These are phyloP conservation scores for Ophiostoma angusticollis DNA, from an alignment of 2,329 filamentous ascomycete species.

Conservation along the genomic window DNA sequence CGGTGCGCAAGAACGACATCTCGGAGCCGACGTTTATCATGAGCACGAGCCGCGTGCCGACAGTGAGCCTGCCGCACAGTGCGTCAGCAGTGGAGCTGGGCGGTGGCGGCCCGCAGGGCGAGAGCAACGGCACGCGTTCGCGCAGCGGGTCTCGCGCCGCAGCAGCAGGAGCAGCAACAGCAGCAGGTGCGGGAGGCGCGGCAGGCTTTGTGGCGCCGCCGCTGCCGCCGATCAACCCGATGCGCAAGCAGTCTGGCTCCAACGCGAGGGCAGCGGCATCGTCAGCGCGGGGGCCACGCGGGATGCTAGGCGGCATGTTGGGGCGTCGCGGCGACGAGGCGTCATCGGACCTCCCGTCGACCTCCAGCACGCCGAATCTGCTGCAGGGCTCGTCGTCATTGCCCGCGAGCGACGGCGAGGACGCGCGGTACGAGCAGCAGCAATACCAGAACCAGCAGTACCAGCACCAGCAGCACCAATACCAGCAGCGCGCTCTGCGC, in stretches of 20 bases:
- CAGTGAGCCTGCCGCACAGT: conserved; percentile 25
- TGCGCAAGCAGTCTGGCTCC: conserved; percentile 30
- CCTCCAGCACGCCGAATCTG: conserved; percentile 20
- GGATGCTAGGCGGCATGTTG: conserved; percentile 25
- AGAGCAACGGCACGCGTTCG: conserved; percentile 19
- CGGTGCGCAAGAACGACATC: conserved; percentile 34
- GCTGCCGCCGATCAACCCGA: conserved; percentile 46
- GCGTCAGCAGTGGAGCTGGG: conserved; percentile 12
- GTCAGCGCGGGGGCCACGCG: conserved; percentile 25
- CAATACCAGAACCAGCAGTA: too few species aligned
- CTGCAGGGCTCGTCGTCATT: conserved; percentile 16
- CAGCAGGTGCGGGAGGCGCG: too few species aligned
- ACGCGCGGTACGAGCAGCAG: conserved; percentile 22
- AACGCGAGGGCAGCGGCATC: too few species aligned
- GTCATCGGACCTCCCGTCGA: conserved; percentile 10
- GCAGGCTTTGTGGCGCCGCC: conserved; percentile 28
- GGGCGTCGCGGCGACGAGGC: conserved; percentile 24
- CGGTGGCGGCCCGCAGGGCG: conserved; percentile 16
- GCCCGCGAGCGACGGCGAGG: conserved; percentile 29
- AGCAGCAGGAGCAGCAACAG: conserved; percentile 27
- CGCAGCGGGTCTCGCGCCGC: conserved; percentile 27
- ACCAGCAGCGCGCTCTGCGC: conserved; percentile 26
- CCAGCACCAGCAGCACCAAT: too few species aligned
- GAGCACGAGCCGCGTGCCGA: conserved; percentile 32
- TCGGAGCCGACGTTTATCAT: conserved; percentile 37